Evolutionary conservation across 768 basidiomycete species (phyloP), one percentile per base, ranked within the genome.

Genomic region (Tylopilus rubrobrunneus): DNA sequence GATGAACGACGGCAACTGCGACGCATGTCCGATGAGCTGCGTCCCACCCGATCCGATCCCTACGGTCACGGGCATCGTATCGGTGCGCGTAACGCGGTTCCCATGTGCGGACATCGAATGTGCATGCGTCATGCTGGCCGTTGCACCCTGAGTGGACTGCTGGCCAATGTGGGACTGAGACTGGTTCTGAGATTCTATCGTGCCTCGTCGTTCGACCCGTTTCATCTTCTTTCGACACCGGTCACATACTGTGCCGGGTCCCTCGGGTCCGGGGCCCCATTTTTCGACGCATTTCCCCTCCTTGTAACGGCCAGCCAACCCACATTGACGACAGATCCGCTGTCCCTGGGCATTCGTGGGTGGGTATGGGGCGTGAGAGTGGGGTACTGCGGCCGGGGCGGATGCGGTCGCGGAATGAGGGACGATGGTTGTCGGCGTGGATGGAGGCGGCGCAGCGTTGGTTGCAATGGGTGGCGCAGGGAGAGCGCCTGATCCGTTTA

Each of bases 171-270:
- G 65, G 29, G 56, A 25, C 27, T 58, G 62, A 5, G 60, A 54
- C 19, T 60, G 64, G n/a, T 65, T 64, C 36, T 63, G 71, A 12
- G 60, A 62, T 43, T 86, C 85, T 2, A 86, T 67, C 10, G 86
- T 87, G 8, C 84, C 86, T 8, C 87, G 75, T 21, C 86, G 74
- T 64, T 91, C 89, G 47, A 88, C 85, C 2, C 89, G 82, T 70
- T 90, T 90, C 87, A 89, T 89, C 69, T 90, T 89, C 69, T 91
- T 91, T 48, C 89, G 80, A 69, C 89, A 89, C 79, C 88, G 74
- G 74, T 91, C 89, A 63, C 88, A 91, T 0, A 91, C 88, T 0
- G 89, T 91, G 21, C 88, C 89, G 48, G 89, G 89, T 0, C 89
- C 89, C 69, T 85, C 80, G 45, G 89, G 89, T 5, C 89, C 89